Evolutionary conservation across 257 asterid species (phyloP).

Genomic region (Solanum sejunctum): DNA sequence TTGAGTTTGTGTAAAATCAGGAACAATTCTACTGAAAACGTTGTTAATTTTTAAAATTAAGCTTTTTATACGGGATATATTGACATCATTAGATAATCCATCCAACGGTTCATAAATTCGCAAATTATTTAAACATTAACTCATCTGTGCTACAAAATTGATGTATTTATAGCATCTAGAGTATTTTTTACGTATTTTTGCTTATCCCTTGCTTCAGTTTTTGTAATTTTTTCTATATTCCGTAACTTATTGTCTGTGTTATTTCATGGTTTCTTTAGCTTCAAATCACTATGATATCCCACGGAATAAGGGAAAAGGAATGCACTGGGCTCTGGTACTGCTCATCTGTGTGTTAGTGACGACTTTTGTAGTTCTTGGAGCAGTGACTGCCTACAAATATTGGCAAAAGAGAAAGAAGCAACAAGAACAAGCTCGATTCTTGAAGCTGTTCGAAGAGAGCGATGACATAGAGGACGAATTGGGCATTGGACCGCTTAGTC

Average conservation of each 20-base stretch:
- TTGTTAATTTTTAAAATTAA: background rate
- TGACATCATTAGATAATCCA: background rate
- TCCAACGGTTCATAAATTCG: background rate
- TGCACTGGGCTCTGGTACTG: conserved; percentile 35
- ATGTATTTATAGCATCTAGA: background rate
- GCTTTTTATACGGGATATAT: background rate
- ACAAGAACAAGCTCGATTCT: conserved; percentile 73
- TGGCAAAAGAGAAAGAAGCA: conserved; percentile 57
- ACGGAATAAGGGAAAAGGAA: conserved; percentile 6
- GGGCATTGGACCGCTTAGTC: conserved; percentile 27
- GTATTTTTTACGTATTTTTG: background rate
- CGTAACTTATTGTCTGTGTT: background rate
- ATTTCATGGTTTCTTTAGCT: conserved; percentile 15
- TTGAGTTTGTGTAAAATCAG: background rate
- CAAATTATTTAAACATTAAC: background rate
- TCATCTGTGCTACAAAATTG: background rate
- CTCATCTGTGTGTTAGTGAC: conserved; percentile 12
- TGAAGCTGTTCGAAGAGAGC: conserved; percentile 45
- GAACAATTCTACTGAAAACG: background rate
- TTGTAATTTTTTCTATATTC: background rate
- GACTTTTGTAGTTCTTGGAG: conserved; percentile 23
- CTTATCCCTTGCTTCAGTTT: background rate
- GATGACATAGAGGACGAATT: conserved; percentile 35
- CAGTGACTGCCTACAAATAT: conserved; percentile 32
- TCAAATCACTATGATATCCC: conserved; percentile 14